phyloP scores from a whole-genome alignment of 2,329 filamentous ascomycete species.

The Cercospora berteroae region DNA sequence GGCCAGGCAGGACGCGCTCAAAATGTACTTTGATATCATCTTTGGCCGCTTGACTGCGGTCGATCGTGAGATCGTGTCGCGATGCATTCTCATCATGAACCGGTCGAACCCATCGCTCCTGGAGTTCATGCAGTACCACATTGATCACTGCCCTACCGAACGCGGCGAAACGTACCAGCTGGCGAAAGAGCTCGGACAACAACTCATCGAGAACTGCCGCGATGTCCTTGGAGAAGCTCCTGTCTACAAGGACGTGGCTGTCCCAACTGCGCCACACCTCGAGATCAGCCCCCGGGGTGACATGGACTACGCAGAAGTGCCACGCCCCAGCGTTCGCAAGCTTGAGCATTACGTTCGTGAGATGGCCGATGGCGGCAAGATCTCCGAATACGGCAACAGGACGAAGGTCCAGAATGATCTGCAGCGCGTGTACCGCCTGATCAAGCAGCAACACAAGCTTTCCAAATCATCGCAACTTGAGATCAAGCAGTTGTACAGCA shows the following conservation, averaged over 20 bases:
- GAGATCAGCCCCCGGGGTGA: conserved; percentile 91
- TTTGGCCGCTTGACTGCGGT: conserved; percentile 91
- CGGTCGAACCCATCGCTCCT: conserved; percentile 92
- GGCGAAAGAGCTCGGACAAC: conserved; percentile 89
- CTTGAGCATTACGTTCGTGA: conserved; percentile 97
- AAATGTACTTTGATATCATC: conserved; percentile 99
- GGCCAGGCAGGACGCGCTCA: conserved; percentile 94
- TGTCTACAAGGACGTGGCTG: conserved; percentile 90
- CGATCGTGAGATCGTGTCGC: conserved; percentile 96
- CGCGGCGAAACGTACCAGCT: conserved; percentile 96
- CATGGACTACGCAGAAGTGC: conserved; percentile 85
- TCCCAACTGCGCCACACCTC: conserved; percentile 89
- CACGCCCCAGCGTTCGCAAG: conserved; percentile 86
- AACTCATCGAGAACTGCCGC: conserved; percentile 96
- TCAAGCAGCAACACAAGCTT: conserved; percentile 96
- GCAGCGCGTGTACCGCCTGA: conserved; percentile 93
- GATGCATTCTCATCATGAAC: conserved; percentile 99
- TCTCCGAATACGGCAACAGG: conserved; percentile 96
- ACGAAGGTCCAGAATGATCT: conserved; percentile 98
- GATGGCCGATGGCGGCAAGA: conserved; percentile 97
- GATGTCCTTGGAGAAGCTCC: conserved; percentile 81
- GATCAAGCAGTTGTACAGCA: conserved; percentile 91
- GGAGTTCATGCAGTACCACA: conserved; percentile 99
- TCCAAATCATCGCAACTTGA: conserved; percentile 95
- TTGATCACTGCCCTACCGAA: conserved; percentile 96